phyloP scores from a whole-genome alignment of 2,329 filamentous ascomycete species.

The Nothopassalora personata region DNA sequence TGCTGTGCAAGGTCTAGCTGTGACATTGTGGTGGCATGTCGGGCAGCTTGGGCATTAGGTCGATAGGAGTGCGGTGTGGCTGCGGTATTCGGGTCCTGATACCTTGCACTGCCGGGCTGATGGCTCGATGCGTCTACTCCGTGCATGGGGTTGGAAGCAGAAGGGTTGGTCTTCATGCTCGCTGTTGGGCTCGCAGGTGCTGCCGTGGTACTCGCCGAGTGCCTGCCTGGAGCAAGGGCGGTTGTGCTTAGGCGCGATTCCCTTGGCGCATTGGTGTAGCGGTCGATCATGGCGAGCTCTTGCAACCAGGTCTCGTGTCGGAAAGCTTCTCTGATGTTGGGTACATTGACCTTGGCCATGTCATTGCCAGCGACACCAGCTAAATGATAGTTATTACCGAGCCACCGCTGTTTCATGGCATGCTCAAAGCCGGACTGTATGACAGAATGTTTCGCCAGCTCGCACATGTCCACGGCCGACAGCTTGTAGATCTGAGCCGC shows the following conservation, averaged over 20 bases:
- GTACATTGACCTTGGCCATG: slow-evolving; percentile 94
- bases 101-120: slow-evolving; percentile 5
- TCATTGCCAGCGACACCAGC: slow-evolving; percentile 81
- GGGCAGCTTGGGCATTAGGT: slow-evolving; percentile 33
- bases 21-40: slow-evolving; percentile 25
- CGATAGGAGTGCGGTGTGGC: slow-evolving; percentile 27
- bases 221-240: slow-evolving; percentile 23
- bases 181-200: slow-evolving; percentile 33
- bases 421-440: slow-evolving; percentile 91
- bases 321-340: slow-evolving; percentile 85
- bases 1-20: slow-evolving; percentile 1
- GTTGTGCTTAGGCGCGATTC: slow-evolving; percentile 23
- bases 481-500: slow-evolving; percentile 98
- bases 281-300: slow-evolving; percentile 67
- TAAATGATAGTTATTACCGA: slow-evolving; percentile 70
- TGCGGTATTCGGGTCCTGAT: slow-evolving; percentile 24
- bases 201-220: slow-evolving; percentile 11
- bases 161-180: slow-evolving; percentile 39
- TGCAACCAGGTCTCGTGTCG: slow-evolving; percentile 78
- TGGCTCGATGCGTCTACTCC: slow-evolving; percentile 20
- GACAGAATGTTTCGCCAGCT: slow-evolving; percentile 92
- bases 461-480: slow-evolving; percentile 95
- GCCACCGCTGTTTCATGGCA: slow-evolving; percentile 83
- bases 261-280: slow-evolving; percentile 35
- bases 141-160: slow-evolving; percentile 31